Evolutionary conservation across 2,329 filamentous ascomycete species (phyloP).

Genomic region (Ascocoryne sarcoides): DNA sequence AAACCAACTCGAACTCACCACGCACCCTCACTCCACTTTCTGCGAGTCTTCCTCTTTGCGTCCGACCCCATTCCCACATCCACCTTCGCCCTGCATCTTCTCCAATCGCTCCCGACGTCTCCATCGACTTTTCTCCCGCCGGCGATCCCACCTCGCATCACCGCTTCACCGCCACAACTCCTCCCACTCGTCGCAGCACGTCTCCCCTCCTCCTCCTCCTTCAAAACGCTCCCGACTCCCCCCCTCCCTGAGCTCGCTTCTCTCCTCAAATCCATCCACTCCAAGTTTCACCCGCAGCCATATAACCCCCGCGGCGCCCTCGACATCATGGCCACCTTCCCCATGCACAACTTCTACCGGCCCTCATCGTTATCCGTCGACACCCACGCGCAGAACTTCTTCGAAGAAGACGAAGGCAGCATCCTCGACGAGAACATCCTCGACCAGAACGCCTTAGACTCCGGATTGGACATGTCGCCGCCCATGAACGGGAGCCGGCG

Average conservation of each 20-base stretch:
- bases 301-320: too few relatives aligned
- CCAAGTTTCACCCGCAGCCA: too few relatives aligned
- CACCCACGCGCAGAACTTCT: constrained; percentile 39
- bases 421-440: constrained; percentile 53
- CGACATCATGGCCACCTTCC: constrained; percentile 24
- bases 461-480: constrained; percentile 54
- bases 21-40: too few relatives aligned
- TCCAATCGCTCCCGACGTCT: too few relatives aligned
- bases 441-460: constrained; percentile 51
- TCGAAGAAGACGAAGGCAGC: constrained; percentile 52
- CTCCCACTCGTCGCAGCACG: too few relatives aligned
- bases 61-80: too few relatives aligned
- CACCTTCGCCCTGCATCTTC: too few relatives aligned
- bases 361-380: constrained; percentile 27
- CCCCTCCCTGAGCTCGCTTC: constrained; percentile 19
- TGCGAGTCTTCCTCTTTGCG: too few relatives aligned
- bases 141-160: constrained; percentile 3
- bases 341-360: constrained; percentile 27
- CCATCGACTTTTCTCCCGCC: neutral
- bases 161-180: constrained; percentile 23
- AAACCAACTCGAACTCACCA: too few relatives aligned
- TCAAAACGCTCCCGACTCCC: constrained; percentile 13
- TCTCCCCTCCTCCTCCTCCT: neutral
- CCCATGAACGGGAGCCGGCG: constrained; percentile 53
- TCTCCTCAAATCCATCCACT: constrained; percentile 13